Percentiles rank a stretch among this genome's conserved stretches.
Conservation (phyloP, 306 rosid genomes). For the Cajanus cajan region DNA sequence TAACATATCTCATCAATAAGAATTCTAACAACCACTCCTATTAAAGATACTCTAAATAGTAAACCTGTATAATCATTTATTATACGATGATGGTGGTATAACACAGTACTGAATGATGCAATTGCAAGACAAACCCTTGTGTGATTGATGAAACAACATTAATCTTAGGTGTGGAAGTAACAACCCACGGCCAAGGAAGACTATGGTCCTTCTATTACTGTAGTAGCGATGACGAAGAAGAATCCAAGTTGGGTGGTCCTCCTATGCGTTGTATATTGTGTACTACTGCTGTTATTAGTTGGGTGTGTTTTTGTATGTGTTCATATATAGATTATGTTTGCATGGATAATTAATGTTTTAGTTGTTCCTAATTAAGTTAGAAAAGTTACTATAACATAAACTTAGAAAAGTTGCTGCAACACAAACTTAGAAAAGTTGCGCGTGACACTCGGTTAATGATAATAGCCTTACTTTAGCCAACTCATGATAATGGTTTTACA, state of each 20-base stretch:
- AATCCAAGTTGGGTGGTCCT: conserved; percentile 41
- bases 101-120: conserved; percentile 65
- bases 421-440: no score
- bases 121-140: conserved; percentile 32
- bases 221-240: conserved; percentile 52
- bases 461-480: no score
- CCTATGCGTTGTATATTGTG: conserved; percentile 93
- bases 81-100: conserved; percentile 69
- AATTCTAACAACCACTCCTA: no score
- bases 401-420: no score
- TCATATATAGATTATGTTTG: conserved; percentile 20
- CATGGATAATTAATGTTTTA: conserved; percentile 33
- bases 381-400: no score
- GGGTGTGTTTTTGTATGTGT: conserved; percentile 33
- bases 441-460: no score
- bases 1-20: no score
- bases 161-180: conserved; percentile 81
- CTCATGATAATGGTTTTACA: no score
- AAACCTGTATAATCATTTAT: neutral
- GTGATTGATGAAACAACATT: conserved; percentile 65
- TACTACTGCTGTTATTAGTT: conserved; percentile 86
- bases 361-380: no score
- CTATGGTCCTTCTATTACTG: conserved; percentile 75
- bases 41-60: no score
- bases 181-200: conserved; percentile 75